phyloP scores from a whole-genome alignment of 2,329 filamentous ascomycete genomes.

The Penicillium paneum region DNA sequence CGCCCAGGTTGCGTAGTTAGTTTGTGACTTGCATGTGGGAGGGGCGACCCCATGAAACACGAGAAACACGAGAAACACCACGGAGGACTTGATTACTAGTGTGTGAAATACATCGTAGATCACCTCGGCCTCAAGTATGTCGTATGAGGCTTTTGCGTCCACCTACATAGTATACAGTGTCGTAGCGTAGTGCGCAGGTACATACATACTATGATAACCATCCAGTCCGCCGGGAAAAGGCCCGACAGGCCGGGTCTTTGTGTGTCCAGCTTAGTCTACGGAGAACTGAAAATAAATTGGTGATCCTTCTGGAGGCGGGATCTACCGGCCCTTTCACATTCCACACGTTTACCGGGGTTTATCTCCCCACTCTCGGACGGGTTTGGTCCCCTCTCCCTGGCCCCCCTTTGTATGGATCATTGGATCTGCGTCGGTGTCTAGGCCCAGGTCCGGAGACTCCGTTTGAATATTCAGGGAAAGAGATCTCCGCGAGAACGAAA shows the following conservation, averaged over 20 bases:
- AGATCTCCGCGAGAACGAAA: neutral
- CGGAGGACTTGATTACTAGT: too few species aligned
- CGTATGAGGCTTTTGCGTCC: neutral
- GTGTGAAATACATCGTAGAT: neutral
- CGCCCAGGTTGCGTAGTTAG: neutral
- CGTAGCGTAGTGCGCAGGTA: neutral
- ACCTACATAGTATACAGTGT: neutral
- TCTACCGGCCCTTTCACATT: conserved; percentile 9
- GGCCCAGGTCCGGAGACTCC: neutral
- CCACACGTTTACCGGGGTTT: neutral
- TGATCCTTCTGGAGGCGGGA: conserved; percentile 3
- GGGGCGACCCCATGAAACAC: neutral
- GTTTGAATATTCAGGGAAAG: neutral
- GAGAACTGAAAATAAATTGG: neutral
- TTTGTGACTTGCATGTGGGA: conserved; percentile 7
- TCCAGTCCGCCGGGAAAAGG: neutral
- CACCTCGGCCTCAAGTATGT: neutral
- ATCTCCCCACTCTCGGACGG: neutral
- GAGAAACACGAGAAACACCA: too few species aligned
- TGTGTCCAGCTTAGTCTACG: neutral
- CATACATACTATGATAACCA: neutral
- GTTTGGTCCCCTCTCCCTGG: neutral
- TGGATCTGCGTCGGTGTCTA: neutral
- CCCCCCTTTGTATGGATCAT: neutral
- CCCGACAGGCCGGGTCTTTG: neutral